Evolutionary conservation across 495 filamentous ascomycete genomes (phyloP).

Genomic region (Arthonia radiata): DNA sequence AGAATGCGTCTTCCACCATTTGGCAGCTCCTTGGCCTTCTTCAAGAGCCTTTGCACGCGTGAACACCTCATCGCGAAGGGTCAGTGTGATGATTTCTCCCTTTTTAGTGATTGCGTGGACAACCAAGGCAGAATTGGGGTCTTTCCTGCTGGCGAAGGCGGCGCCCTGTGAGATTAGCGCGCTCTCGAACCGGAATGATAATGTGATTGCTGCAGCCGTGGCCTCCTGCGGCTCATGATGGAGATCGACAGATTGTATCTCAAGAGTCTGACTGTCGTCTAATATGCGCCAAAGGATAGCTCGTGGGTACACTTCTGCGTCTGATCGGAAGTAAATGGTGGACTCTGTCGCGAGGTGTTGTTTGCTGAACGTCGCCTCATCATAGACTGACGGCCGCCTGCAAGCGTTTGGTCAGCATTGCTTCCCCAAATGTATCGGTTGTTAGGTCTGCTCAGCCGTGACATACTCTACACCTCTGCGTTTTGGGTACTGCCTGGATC

Average conservation of each 20-base stretch:
- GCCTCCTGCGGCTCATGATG: slow-evolving; percentile 37
- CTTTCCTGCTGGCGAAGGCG: slow-evolving; percentile 53
- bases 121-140: slow-evolving; percentile 51
- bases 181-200: slow-evolving; percentile 52
- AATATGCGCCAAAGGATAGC: slow-evolving; percentile 78
- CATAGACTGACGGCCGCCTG: no score
- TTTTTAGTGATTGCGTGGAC: slow-evolving; percentile 58
- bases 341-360: slow-evolving; percentile 52
- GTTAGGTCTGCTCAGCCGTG: no score
- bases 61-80: slow-evolving; percentile 60
- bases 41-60: slow-evolving; percentile 32
- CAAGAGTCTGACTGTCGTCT: slow-evolving; percentile 53
- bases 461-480: no score
- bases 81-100: slow-evolving; percentile 58
- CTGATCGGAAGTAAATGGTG: slow-evolving; percentile 54
- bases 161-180: slow-evolving; percentile 49
- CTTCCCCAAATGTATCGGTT: no score
- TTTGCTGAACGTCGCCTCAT: slow-evolving; percentile 49
- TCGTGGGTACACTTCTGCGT: slow-evolving; percentile 45
- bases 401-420: no score
- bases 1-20: slow-evolving; percentile 50
- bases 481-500: no score
- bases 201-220: slow-evolving; percentile 40
- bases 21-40: slow-evolving; percentile 44
- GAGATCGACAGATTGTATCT: slow-evolving; percentile 62